Evolutionary conservation across 2,329 filamentous ascomycete genomes (phyloP), one percentile per base, ranked within the genome.

Genomic region (Arthroderma sp.): DNA sequence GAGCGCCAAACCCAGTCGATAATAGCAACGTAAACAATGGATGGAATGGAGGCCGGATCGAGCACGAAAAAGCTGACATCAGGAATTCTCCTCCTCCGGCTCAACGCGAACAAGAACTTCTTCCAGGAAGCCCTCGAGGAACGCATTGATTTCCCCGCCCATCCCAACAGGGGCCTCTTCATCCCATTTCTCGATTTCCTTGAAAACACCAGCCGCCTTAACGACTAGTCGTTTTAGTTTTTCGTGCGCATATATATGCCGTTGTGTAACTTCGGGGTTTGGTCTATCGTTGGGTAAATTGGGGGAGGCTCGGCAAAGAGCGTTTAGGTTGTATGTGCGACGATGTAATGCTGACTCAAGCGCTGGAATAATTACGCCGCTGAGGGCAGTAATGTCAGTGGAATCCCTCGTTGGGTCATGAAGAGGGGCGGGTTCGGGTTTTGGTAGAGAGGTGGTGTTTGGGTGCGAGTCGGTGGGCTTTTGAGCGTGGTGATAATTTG

Each of bases 51-150:
- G 15, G 15, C 15, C 15, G 15, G 15, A 22, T 22, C 15, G 15
- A 22, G 15, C 15, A 22, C 15, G 15, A 3, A 22, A 22, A 22
- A 22, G 15, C 15, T 22, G 15, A 22, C 15, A 22, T 22, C 15
- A 22, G 15, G 15, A 34, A 22, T 22, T 22, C 36, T 86, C 84
- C 55, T 91, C 85, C 49, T 87, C 72, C 3, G 88, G 85, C 67
- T 96, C 89, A 9, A 96, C 85, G 45, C 91, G 70, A 32, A 95
- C 87, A 22, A 98, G 68, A 27, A 98, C 82, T 69, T 98, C 91
- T 62, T 98, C 91, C 31, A 98, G 68, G 50, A 96, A 77, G 0
- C 88, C 89, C 62, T 98, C 91, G 5, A 96, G 65, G 54, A 96
- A 93, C 1, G 84, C 85, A 38, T 80, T 80, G 1, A 94, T 87